phyloP scores from a whole-genome alignment of 2,329 filamentous ascomycete genomes.

The Xenoacremonium recifei region DNA sequence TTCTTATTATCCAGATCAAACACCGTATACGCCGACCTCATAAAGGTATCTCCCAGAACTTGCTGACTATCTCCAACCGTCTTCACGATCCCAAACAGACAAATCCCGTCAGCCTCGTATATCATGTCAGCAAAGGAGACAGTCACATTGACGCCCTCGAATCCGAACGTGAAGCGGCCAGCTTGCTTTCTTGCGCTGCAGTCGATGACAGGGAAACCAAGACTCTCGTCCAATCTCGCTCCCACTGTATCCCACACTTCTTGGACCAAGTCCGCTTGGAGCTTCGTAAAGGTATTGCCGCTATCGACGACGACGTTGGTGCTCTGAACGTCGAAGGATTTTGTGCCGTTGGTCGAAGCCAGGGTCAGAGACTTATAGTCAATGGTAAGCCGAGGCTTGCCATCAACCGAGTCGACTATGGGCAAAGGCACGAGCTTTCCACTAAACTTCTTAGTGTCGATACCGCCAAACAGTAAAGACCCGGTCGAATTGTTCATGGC shows the following conservation, averaged over 20 bases:
- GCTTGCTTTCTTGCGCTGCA: conserved; percentile 1
- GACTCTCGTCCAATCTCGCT: conserved; percentile 42
- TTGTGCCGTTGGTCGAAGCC: conserved; percentile 27
- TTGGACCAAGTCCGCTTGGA: conserved; percentile 43
- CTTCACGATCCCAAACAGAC: neutral
- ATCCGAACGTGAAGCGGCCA: neutral
- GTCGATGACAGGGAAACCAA: conserved; percentile 30
- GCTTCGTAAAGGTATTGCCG: conserved; percentile 61
- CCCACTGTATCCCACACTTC: conserved; percentile 1
- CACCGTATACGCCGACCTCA: conserved; percentile 37
- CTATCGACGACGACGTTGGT: conserved; percentile 54
- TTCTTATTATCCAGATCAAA: conserved; percentile 32
- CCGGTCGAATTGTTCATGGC: conserved; percentile 12
- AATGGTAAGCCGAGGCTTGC: conserved; percentile 31
- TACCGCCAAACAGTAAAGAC: conserved; percentile 47
- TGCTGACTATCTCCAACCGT: conserved; percentile 21
- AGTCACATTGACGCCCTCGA: neutral
- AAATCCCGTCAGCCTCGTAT: neutral
- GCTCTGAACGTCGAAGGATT: conserved; percentile 41
- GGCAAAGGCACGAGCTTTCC: conserved; percentile 51
- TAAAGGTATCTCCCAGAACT: conserved; percentile 37
- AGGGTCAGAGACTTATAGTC: conserved; percentile 30
- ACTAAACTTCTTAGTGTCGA: conserved; percentile 50
- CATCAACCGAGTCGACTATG: conserved; percentile 38
- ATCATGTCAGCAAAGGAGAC: conserved; percentile 6